Conservation (phyloP, 208 protist species). For the Crithidia acanthocephali region DNA sequence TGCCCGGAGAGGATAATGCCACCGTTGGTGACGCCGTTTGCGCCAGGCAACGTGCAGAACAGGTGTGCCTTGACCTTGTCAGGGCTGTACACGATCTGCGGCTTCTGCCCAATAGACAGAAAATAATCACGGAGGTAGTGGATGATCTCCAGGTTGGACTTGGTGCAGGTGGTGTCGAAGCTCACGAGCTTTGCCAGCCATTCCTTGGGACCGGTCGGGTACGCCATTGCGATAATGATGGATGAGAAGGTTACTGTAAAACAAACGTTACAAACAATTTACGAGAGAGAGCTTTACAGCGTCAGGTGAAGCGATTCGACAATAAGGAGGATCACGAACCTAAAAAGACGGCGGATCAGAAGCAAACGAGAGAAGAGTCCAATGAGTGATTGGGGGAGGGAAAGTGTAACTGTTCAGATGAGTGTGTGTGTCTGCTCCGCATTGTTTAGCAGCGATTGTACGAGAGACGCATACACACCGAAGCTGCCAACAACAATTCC, state of each 20-base stretch:
- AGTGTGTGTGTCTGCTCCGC: too few species aligned
- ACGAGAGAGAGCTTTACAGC: too few species aligned
- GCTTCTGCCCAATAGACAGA: conserved; percentile 28
- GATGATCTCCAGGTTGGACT: conserved; percentile 54
- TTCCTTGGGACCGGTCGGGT: conserved; percentile 21
- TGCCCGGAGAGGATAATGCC: conserved; percentile 68
- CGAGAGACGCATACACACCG: too few species aligned
- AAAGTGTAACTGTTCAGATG: too few species aligned
- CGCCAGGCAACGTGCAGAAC: conserved; percentile 50
- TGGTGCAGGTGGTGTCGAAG: conserved; percentile 65
- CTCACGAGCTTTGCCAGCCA: conserved; percentile 56
- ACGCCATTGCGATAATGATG: not conserved
- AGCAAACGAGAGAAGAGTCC: too few species aligned
- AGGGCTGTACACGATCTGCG: conserved; percentile 38
- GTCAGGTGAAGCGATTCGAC: too few species aligned
- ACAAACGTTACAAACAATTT: too few species aligned
- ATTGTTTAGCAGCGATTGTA: too few species aligned
- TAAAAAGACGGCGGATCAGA: too few species aligned
- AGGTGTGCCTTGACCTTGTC: conserved; percentile 55
- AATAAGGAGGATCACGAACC: too few species aligned
- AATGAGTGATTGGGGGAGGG: too few species aligned
- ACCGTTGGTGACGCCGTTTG: conserved; percentile 43
- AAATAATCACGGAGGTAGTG: conserved; percentile 49
- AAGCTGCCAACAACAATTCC: too few species aligned
- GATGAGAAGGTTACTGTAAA: not conserved